Evolutionary conservation across 805 yeast species (phyloP).

Genomic region (Komagataella populi): DNA sequence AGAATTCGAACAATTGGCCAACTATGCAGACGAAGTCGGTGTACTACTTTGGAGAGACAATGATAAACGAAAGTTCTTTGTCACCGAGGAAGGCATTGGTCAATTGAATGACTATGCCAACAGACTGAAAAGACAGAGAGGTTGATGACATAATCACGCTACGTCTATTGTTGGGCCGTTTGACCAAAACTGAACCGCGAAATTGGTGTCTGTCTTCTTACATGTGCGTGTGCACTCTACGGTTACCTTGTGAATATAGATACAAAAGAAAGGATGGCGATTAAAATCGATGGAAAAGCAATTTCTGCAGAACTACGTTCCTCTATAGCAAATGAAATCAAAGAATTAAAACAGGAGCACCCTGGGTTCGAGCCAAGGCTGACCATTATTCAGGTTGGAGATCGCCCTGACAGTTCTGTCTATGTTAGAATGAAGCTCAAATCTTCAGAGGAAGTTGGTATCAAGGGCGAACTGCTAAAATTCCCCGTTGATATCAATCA

Average conservation of each 20-base stretch:
- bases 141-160: background rate
- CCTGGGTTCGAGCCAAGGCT: slow-evolving; percentile 59
- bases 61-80: slow-evolving; percentile 60
- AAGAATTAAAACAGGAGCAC: slow-evolving; percentile 23
- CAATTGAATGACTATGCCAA: slow-evolving; percentile 90
- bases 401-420: slow-evolving; percentile 79
- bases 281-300: slow-evolving; percentile 40
- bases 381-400: slow-evolving; percentile 83
- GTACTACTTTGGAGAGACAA: slow-evolving; percentile 82
- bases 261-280: slow-evolving; percentile 10
- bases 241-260: background rate
- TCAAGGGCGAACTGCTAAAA: slow-evolving; percentile 51
- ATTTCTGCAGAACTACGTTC: slow-evolving; percentile 34
- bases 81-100: slow-evolving; percentile 71
- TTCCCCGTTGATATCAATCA: slow-evolving; percentile 53
- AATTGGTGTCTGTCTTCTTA: background rate
- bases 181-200: background rate
- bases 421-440: slow-evolving; percentile 86
- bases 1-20: slow-evolving; percentile 60
- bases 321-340: slow-evolving; percentile 36
- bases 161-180: background rate
- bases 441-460: slow-evolving; percentile 77
- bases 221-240: background rate
- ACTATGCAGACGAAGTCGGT: slow-evolving; percentile 84
- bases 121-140: slow-evolving; percentile 28